A percentile compares a stretch with the other conserved stretches of the same genome.
Conservation (phyloP, 2,329 filamentous ascomycete species). For the Monosporascus ibericus region DNA sequence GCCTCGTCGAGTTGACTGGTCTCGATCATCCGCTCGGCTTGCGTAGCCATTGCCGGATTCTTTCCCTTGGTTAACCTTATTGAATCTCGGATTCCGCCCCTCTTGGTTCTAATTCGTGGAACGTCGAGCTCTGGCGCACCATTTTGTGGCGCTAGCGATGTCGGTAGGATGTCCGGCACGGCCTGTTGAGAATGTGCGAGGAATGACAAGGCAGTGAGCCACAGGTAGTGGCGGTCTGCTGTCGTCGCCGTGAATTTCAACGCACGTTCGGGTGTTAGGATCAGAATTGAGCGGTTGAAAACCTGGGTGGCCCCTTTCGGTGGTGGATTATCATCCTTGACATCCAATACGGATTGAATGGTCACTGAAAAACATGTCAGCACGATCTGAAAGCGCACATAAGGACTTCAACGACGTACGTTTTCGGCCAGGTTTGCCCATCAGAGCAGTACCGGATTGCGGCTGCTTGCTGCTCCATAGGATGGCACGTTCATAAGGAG, state of each 20-base stretch:
- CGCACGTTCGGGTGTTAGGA: constrained; percentile 86
- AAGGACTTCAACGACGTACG: constrained; percentile 52
- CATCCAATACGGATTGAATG: constrained; percentile 94
- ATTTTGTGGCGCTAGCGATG: constrained; percentile 32
- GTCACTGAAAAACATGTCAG: constrained; percentile 54
- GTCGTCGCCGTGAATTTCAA: constrained; percentile 88
- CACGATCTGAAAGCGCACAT: constrained; percentile 6
- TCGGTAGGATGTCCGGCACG: constrained; percentile 63
- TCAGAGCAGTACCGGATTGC: constrained; percentile 74
- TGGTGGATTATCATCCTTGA: constrained; percentile 84
- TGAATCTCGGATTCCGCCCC: constrained; percentile 70
- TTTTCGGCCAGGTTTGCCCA: constrained; percentile 94
- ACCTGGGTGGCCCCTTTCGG: constrained; percentile 63
- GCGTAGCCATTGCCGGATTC: constrained; percentile 32
- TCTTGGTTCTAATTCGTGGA: constrained; percentile 42
- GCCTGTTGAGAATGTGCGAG: constrained; percentile 82
- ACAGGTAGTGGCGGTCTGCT: constrained; percentile 84
- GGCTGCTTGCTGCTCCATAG: constrained; percentile 99
- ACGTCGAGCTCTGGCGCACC: constrained; percentile 47
- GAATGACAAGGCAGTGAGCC: constrained; percentile 92
- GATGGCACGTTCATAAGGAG: constrained; percentile 90
- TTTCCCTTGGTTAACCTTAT: constrained; percentile 82
- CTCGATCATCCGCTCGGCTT: constrained; percentile 24
- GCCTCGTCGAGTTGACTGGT: constrained; percentile 32
- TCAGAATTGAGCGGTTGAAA: constrained; percentile 92